Percentiles rank a stretch among this genome's conserved stretches.
These are phyloP conservation scores for Xylaria castorea DNA, from an alignment of 495 filamentous ascomycete species.

Conservation along the genomic window DNA sequence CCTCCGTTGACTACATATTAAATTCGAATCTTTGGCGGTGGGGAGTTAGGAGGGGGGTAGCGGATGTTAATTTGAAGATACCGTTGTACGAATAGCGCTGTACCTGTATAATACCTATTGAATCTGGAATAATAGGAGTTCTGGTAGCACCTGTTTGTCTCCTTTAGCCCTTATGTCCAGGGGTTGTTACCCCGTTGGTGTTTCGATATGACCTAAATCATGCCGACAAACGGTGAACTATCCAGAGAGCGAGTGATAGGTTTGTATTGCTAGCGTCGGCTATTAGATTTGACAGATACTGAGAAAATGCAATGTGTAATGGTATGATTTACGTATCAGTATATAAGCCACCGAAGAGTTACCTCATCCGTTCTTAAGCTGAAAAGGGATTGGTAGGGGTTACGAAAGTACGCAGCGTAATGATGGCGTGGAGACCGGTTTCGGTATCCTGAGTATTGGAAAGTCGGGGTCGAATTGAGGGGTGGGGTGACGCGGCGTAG, in stretches of 20 bases:
- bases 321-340: not conserved
- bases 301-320: not conserved
- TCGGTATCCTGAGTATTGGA: not conserved
- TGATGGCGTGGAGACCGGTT: not conserved
- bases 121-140: not conserved
- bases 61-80: not conserved
- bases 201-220: not conserved
- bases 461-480: not conserved
- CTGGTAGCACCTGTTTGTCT: not conserved
- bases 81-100: not conserved
- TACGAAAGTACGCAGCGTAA: not conserved
- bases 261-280: not conserved
- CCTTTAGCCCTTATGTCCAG: not conserved
- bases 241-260: not conserved
- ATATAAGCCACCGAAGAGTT: not conserved
- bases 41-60: not conserved
- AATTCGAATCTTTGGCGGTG: not conserved
- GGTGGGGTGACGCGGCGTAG: constrained; percentile 7
- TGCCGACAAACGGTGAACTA: not conserved
- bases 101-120: not conserved
- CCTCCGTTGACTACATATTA: constrained; percentile 58
- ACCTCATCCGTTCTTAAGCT: not conserved
- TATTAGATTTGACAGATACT: not conserved
- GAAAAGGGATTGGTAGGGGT: not conserved
- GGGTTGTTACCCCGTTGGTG: not conserved